Conservation (phyloP, 352 stramenopile species). For the Blastocystis sp. region DNA sequence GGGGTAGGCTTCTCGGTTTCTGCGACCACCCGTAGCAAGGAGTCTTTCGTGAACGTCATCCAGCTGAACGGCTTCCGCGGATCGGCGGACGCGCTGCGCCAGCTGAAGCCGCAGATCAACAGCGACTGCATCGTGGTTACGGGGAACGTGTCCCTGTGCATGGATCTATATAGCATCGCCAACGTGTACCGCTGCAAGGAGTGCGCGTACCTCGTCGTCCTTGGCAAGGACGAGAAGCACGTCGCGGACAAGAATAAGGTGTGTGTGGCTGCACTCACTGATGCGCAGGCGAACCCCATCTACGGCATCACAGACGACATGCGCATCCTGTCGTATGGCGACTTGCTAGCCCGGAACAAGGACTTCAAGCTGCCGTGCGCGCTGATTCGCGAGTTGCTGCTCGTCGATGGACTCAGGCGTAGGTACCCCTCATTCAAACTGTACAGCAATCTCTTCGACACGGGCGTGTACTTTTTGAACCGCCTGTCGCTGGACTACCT, state of each 20-base stretch:
- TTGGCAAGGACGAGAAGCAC: slow-evolving; percentile 25
- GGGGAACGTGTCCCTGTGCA: neutral
- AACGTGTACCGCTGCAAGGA: slow-evolving; percentile 8
- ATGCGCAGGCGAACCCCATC: slow-evolving; percentile 5
- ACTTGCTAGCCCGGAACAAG: slow-evolving; percentile 1
- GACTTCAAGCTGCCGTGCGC: slow-evolving; percentile 25
- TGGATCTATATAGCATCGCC: slow-evolving; percentile 21
- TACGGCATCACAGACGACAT: slow-evolving; percentile 54
- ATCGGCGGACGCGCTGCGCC: neutral
- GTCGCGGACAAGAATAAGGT: slow-evolving; percentile 38
- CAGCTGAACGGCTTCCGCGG: slow-evolving; percentile 15
- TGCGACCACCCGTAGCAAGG: neutral
- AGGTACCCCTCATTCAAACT: slow-evolving; percentile 48
- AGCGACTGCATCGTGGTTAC: slow-evolving; percentile 41
- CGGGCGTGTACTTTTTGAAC: neutral
- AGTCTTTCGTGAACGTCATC: slow-evolving; percentile 33
- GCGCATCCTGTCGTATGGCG: slow-evolving; percentile 39
- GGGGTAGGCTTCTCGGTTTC: neutral
- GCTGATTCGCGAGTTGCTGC: slow-evolving; percentile 19
- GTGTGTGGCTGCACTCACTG: neutral
- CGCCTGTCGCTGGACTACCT: slow-evolving; percentile 11
- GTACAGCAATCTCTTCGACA: slow-evolving; percentile 37
- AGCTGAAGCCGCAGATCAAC: neutral
- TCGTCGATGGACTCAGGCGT: neutral
- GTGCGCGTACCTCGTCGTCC: slow-evolving; percentile 21